These are phyloP conservation scores for Trifolium repens DNA, from an alignment of 306 rosid species.

Conservation along the genomic window DNA sequence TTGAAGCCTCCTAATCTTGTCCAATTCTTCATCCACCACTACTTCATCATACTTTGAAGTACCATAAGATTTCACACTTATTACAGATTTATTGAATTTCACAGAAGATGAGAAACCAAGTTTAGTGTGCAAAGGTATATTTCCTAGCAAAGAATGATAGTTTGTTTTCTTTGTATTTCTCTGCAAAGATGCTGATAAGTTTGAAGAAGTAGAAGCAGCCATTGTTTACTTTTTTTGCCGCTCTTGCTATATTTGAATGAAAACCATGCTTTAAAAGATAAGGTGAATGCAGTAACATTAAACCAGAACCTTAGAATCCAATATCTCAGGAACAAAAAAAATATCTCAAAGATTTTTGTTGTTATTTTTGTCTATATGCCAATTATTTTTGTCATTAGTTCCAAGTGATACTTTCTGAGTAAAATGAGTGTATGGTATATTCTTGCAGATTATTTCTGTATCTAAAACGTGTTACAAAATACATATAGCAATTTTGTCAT, in stretches of 20 bases:
- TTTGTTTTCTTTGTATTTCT: slow-evolving; percentile 38
- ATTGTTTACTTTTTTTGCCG: slow-evolving; percentile 53
- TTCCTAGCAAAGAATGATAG: slow-evolving; percentile 34
- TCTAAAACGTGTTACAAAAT: slow-evolving; percentile 42
- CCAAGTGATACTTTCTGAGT: slow-evolving; percentile 45
- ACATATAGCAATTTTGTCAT: slow-evolving; percentile 37
- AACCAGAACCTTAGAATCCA: slow-evolving; percentile 58
- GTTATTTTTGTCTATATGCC: slow-evolving; percentile 45
- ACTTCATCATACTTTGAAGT: slow-evolving; percentile 60
- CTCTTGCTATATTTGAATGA: slow-evolving; percentile 52
- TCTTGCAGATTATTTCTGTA: slow-evolving; percentile 41
- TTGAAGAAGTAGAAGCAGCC: slow-evolving; percentile 57
- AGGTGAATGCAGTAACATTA: slow-evolving; percentile 41
- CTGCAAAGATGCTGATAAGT: slow-evolving; percentile 48
- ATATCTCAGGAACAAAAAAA: slow-evolving; percentile 45
- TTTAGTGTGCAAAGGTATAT: slow-evolving; percentile 36
- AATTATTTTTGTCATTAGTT: slow-evolving; percentile 24
- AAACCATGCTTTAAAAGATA: slow-evolving; percentile 41
- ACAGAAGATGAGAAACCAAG: slow-evolving; percentile 46
- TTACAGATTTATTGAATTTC: slow-evolving; percentile 26
- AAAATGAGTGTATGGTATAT: slow-evolving; percentile 44
- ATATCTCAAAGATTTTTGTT: slow-evolving; percentile 52
- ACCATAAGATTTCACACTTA: slow-evolving; percentile 44
- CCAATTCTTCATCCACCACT: slow-evolving; percentile 83
- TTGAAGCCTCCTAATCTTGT: slow-evolving; percentile 76